Conservation (phyloP, 2,329 filamentous ascomycete species). For the Cordyceps militaris region DNA sequence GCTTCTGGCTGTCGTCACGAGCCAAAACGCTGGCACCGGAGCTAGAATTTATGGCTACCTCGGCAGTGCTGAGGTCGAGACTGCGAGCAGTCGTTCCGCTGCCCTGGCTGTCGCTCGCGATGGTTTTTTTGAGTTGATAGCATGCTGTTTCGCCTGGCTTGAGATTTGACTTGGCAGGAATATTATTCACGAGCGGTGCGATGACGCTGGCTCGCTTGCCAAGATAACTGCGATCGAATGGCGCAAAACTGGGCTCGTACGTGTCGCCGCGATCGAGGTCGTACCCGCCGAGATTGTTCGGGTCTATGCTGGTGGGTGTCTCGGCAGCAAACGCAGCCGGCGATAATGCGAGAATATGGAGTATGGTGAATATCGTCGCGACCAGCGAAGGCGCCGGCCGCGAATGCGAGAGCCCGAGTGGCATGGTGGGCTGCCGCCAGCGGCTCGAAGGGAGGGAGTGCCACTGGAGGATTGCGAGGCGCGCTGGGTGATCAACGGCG, state of each 20-base stretch:
- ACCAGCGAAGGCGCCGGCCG: constrained; percentile 61
- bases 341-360: constrained; percentile 55
- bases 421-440: constrained; percentile 33
- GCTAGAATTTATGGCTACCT: constrained; percentile 15
- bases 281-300: neutral
- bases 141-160: constrained; percentile 52
- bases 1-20: constrained; percentile 26
- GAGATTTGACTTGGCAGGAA: constrained; percentile 51
- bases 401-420: constrained; percentile 63
- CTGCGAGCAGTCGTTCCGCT: constrained; percentile 14
- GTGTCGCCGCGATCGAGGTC: constrained; percentile 20
- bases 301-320: constrained; percentile 15
- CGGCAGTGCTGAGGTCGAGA: constrained; percentile 13
- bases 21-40: constrained; percentile 12
- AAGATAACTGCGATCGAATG: constrained; percentile 56
- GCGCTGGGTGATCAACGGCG: constrained; percentile 1
- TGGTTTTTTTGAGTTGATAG: constrained; percentile 26
- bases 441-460: neutral
- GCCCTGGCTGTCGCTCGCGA: constrained; percentile 18
- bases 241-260: constrained; percentile 56
- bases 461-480: neutral
- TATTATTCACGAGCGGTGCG: constrained; percentile 55
- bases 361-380: constrained; percentile 49
- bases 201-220: constrained; percentile 50
- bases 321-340: constrained; percentile 58